Percentiles rank a stretch among this genome's conserved stretches.
These are phyloP conservation scores for Malus orientalis DNA, from an alignment of 306 rosid genomes.

Conservation along the genomic window DNA sequence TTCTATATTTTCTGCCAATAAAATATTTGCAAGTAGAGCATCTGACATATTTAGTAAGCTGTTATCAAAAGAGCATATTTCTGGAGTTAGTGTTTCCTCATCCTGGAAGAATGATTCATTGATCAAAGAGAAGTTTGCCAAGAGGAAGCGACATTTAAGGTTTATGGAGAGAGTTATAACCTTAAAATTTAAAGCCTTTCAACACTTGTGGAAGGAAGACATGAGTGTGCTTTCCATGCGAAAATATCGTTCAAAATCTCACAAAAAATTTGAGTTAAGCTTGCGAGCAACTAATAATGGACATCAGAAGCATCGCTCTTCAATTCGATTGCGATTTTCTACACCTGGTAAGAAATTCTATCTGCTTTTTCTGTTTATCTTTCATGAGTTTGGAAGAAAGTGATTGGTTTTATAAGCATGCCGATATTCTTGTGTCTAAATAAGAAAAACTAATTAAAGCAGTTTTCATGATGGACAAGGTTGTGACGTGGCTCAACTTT, in stretches of 20 bases:
- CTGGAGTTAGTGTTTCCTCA: slow-evolving; percentile 18
- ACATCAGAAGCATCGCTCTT: slow-evolving; percentile 69
- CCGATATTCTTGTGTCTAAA: not conserved
- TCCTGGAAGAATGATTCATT: slow-evolving; percentile 15
- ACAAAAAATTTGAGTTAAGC: slow-evolving; percentile 58
- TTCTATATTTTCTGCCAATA: slow-evolving; percentile 51
- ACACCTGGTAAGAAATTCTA: slow-evolving; percentile 48
- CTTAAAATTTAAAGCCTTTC: slow-evolving; percentile 72
- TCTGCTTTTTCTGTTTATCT: not conserved
- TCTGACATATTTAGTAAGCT: slow-evolving; percentile 40
- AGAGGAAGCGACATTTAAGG: slow-evolving; percentile 46
- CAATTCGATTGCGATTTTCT: slow-evolving; percentile 58
- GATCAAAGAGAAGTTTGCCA: slow-evolving; percentile 46
- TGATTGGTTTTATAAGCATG: not conserved
- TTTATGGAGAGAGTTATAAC: slow-evolving; percentile 74
- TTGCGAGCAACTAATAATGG: slow-evolving; percentile 42
- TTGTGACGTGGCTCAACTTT: not conserved
- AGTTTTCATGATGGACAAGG: not conserved
- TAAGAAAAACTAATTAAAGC: not conserved
- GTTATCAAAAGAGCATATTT: slow-evolving; percentile 30
- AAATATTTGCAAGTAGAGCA: slow-evolving; percentile 42
- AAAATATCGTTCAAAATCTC: slow-evolving; percentile 66
- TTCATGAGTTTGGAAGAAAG: not conserved
- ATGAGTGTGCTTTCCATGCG: slow-evolving; percentile 46
- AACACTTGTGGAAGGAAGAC: slow-evolving; percentile 81